phyloP scores from a whole-genome alignment of 1,139 yeast species.

The Sugiyamaella sp. region DNA sequence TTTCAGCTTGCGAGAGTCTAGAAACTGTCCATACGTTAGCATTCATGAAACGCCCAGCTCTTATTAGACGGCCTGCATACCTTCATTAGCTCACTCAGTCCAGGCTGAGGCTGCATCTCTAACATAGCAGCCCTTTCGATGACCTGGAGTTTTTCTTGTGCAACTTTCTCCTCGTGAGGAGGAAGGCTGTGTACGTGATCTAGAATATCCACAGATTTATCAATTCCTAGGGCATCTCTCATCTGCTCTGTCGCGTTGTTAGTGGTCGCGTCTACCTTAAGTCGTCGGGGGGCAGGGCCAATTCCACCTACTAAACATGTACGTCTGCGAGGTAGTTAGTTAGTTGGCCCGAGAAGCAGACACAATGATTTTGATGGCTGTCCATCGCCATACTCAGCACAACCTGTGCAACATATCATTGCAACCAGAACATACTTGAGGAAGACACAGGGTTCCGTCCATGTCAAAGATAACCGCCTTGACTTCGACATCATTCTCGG shows the following conservation, averaged over 20 bases:
- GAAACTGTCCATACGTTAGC: constrained; percentile 30
- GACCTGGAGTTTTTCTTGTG: constrained; percentile 50
- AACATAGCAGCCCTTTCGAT: constrained; percentile 62
- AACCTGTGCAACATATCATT: neutral
- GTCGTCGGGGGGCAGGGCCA: neutral
- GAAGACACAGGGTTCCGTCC: constrained; percentile 70
- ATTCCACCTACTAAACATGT: constrained; percentile 57
- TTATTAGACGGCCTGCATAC: constrained; percentile 27
- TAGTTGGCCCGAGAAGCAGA: no score
- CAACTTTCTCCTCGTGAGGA: constrained; percentile 46
- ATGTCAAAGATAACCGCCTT: constrained; percentile 64
- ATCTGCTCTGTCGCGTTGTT: constrained; percentile 47
- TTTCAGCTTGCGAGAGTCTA: constrained; percentile 43
- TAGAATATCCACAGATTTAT: constrained; percentile 53
- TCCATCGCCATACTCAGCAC: neutral
- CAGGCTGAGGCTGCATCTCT: constrained; percentile 58
- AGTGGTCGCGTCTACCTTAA: no score
- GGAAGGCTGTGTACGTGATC: constrained; percentile 51
- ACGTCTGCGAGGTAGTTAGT: constrained; percentile 42
- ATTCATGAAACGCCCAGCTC: no score
- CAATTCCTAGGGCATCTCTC: constrained; percentile 59
- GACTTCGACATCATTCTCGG: constrained; percentile 43
- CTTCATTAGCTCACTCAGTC: constrained; percentile 41
- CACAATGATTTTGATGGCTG: neutral
- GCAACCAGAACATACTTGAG: constrained; percentile 47